phyloP scores from a whole-genome alignment of 495 filamentous ascomycete species.

The Hypoxylon intermedium region DNA sequence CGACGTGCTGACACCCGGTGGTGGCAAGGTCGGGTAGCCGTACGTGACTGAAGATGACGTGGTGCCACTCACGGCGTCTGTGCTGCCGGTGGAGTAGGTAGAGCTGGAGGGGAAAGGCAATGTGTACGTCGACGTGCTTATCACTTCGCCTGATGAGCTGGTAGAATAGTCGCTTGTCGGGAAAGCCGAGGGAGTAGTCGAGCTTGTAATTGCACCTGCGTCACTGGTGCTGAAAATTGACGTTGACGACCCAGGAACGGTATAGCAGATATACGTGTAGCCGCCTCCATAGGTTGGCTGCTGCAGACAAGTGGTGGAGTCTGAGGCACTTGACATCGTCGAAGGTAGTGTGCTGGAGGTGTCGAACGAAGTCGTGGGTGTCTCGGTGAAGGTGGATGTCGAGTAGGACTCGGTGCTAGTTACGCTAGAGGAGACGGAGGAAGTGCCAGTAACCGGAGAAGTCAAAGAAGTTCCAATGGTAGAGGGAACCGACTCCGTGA shows the following conservation, averaged over 20 bases:
- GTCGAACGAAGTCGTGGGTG: neutral
- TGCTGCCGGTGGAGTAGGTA: constrained; percentile 11
- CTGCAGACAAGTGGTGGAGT: constrained; percentile 27
- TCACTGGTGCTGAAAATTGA: constrained; percentile 11
- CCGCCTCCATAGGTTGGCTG: constrained; percentile 26
- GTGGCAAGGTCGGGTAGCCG: constrained; percentile 10
- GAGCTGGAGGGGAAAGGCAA: neutral
- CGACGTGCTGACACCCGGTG: constrained; percentile 3
- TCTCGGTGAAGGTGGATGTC: neutral
- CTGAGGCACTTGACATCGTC: neutral
- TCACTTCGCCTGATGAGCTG: neutral
- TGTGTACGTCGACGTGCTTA: constrained; percentile 19
- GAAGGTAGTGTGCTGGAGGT: constrained; percentile 5
- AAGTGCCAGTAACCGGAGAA: constrained; percentile 30
- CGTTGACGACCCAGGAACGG: constrained; percentile 14
- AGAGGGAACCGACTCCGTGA: constrained; percentile 13
- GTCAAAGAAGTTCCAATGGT: constrained; percentile 23
- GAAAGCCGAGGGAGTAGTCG: neutral
- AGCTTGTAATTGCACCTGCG: constrained; percentile 13
- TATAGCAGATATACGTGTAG: constrained; percentile 33
- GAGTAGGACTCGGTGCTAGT: constrained; percentile 1
- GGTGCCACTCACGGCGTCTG: constrained; percentile 17
- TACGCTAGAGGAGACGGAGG: constrained; percentile 2
- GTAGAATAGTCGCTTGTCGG: neutral
- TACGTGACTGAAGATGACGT: constrained; percentile 7